Evolutionary conservation across 495 filamentous ascomycete species (phyloP).

Genomic region (Cercophora newfieldiana): DNA sequence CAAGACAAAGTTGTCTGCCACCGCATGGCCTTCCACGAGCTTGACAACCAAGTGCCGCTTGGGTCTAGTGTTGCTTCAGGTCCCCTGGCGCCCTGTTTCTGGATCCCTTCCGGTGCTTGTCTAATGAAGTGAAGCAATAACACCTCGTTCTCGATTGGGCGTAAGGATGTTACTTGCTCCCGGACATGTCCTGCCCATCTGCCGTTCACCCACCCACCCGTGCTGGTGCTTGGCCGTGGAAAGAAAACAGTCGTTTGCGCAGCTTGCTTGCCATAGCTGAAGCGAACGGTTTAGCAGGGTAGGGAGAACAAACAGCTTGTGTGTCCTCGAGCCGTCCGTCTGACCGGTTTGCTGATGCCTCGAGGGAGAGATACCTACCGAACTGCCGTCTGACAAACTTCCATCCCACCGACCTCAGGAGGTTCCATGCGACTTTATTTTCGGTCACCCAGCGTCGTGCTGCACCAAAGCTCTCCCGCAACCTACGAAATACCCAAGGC

Average conservation of each 20-base stretch:
- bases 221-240: background rate
- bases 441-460: background rate
- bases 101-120: slow-evolving; percentile 14
- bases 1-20: no score
- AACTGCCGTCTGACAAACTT: background rate
- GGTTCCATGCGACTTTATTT: background rate
- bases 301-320: background rate
- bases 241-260: background rate
- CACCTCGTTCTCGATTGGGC: slow-evolving; percentile 1
- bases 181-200: slow-evolving; percentile 19
- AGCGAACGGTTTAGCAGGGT: background rate
- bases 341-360: background rate
- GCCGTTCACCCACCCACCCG: background rate
- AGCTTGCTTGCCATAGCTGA: background rate
- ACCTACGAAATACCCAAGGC: background rate
- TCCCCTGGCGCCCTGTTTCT: slow-evolving; percentile 16
- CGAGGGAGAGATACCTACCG: background rate
- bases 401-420: background rate
- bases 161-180: slow-evolving; percentile 2
- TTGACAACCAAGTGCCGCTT: background rate
- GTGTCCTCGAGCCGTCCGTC: background rate
- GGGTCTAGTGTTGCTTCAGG: slow-evolving; percentile 1
- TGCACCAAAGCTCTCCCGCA: background rate
- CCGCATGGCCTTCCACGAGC: background rate
- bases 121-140: background rate